Evolutionary conservation across 2,329 filamentous ascomycete genomes (phyloP).

Genomic region (Elsinoe ampelina): DNA sequence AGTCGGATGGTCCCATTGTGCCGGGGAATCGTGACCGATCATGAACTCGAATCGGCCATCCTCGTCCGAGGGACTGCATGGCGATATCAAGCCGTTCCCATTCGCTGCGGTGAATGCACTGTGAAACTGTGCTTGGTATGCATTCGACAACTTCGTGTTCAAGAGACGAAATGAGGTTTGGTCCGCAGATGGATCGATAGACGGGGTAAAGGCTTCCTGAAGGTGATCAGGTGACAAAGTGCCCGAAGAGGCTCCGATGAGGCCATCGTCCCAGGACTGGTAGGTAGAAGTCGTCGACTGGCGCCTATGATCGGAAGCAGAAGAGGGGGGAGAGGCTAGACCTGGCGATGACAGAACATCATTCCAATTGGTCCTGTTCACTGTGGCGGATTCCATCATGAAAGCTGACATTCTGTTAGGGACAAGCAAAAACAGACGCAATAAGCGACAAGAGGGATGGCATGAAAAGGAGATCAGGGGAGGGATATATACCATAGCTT

Average conservation of each 20-base stretch:
- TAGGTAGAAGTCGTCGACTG: background rate
- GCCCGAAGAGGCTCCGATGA: background rate
- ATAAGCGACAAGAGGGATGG: background rate
- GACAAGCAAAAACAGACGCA: background rate
- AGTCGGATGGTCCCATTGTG: background rate
- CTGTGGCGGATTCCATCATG: background rate
- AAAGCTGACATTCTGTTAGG: background rate
- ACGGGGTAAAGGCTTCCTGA: background rate
- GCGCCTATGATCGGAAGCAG: background rate
- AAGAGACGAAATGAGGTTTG: background rate
- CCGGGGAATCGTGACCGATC: background rate
- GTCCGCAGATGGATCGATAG: background rate
- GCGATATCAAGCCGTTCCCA: background rate
- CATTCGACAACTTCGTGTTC: background rate
- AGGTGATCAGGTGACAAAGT: background rate
- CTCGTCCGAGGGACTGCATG: background rate
- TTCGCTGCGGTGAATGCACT: background rate
- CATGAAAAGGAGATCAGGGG: slow-evolving; percentile 1
- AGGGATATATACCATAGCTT: slow-evolving; percentile 5
- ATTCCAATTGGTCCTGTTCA: background rate
- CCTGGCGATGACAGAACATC: background rate
- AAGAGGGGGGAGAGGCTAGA: background rate
- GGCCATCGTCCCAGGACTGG: background rate
- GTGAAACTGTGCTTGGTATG: background rate
- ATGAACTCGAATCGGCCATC: background rate